Conservation (phyloP, 306 rosid genomes). For the Pyrus communis region DNA sequence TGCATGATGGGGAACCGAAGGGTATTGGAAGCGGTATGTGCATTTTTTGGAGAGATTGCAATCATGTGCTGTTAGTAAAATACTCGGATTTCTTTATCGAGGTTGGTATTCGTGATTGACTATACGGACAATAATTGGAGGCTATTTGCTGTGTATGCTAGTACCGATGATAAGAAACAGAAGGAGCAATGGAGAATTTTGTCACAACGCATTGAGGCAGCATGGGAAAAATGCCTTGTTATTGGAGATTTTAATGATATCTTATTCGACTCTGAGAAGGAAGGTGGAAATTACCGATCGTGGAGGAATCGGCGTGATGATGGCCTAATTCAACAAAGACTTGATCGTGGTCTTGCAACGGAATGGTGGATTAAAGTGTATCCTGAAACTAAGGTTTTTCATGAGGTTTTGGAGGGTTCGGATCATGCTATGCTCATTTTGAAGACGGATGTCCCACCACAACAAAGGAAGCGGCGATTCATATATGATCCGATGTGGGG, state of each 20-base stretch:
- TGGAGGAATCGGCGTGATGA: neutral
- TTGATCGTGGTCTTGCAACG: neutral
- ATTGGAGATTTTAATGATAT: too few relatives aligned
- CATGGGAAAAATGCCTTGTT: too few relatives aligned
- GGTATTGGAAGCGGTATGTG: too few relatives aligned
- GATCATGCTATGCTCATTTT: too few relatives aligned
- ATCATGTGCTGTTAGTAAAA: neutral
- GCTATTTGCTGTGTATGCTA: neutral
- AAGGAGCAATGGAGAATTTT: neutral
- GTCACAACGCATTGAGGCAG: too few relatives aligned
- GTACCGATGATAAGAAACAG: neutral
- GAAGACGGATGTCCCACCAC: too few relatives aligned
- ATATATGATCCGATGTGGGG: too few relatives aligned
- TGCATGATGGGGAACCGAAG: too few relatives aligned
- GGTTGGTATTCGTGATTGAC: neutral
- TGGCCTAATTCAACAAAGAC: neutral
- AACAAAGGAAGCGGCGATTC: too few relatives aligned
- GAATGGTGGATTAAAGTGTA: neutral
- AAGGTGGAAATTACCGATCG: neutral
- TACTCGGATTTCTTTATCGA: neutral
- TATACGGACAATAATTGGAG: too few relatives aligned
- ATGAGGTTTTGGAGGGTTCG: too few relatives aligned
- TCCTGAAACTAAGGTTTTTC: neutral
- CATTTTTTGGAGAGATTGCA: too few relatives aligned
- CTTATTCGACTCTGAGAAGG: neutral